These are phyloP conservation scores for Gomphus bonarii DNA, from an alignment of 1,284 basidiomycete genomes.

Conservation along the genomic window DNA sequence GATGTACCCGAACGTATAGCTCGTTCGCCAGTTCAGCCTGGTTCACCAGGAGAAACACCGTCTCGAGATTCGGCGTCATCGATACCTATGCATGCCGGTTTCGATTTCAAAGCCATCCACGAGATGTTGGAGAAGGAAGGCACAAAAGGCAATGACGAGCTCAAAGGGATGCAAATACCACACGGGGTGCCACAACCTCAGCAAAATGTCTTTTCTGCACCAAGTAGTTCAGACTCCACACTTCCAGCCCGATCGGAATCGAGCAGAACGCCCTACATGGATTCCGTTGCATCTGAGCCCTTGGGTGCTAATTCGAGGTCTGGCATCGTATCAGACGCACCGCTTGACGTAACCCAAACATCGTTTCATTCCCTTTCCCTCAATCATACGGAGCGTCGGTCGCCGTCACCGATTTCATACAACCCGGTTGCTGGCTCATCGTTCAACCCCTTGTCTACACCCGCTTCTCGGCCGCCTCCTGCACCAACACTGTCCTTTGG, in stretches of 20 bases:
- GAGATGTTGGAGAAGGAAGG: constrained; percentile 11
- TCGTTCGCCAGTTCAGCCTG: background rate
- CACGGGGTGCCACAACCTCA: background rate
- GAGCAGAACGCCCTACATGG: background rate
- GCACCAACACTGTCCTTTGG: background rate
- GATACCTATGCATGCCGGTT: constrained; percentile 10
- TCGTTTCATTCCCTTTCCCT: constrained; percentile 6
- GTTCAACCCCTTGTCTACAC: background rate
- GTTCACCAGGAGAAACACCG: constrained; percentile 1
- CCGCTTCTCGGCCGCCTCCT: background rate
- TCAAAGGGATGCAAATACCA: background rate
- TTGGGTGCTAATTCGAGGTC: background rate
- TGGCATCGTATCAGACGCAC: background rate
- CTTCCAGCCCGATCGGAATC: background rate
- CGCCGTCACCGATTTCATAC: background rate
- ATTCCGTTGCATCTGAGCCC: background rate
- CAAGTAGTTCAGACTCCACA: background rate
- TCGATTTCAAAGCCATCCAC: constrained; percentile 11
- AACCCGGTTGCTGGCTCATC: background rate
- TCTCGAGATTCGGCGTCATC: constrained; percentile 4
- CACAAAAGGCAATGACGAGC: background rate
- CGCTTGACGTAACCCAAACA: background rate
- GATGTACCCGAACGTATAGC: constrained; percentile 5
- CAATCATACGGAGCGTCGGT: background rate
- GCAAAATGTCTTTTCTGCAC: background rate